Evolutionary conservation across 2,329 filamentous ascomycete genomes (phyloP).

Genomic region (Akanthomyces uredinophilus): DNA sequence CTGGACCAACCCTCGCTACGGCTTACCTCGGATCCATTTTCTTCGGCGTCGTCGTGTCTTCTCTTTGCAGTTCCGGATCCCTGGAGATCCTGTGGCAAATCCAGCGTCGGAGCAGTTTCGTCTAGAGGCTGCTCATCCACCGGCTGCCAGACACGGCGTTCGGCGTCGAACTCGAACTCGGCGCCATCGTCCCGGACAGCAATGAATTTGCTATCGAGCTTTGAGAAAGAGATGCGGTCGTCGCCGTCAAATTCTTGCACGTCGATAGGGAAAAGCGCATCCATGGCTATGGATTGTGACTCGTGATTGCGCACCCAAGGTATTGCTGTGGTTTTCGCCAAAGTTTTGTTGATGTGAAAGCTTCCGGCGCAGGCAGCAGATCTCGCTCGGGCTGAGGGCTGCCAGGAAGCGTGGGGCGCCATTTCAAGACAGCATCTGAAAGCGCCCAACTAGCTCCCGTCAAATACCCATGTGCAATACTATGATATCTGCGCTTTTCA

Average conservation of each 20-base stretch:
- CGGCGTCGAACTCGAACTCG: constrained; percentile 77
- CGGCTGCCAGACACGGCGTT: constrained; percentile 69
- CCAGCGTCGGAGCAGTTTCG: constrained; percentile 24
- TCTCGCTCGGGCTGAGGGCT: background rate
- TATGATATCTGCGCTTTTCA: background rate
- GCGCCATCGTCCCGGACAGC: constrained; percentile 78
- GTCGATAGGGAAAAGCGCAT: constrained; percentile 49
- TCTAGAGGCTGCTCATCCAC: constrained; percentile 41
- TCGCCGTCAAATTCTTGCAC: constrained; percentile 68
- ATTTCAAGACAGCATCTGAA: background rate
- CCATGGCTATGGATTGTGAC: constrained; percentile 20
- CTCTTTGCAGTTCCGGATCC: constrained; percentile 31
- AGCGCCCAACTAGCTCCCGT: background rate
- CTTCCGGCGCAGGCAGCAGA: background rate
- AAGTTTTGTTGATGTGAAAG: constrained; percentile 5
- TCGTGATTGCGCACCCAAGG: constrained; percentile 1
- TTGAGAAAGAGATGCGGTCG: constrained; percentile 82
- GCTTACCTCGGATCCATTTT: constrained; percentile 40
- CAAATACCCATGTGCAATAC: background rate
- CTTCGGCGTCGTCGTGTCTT: constrained; percentile 34
- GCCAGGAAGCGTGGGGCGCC: constrained; percentile 8
- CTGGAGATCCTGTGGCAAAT: background rate
- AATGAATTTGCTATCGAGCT: constrained; percentile 73
- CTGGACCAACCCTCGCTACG: background rate
- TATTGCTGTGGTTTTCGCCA: background rate